Percentiles rank a stretch among this genome's conserved stretches.
These are phyloP conservation scores for Sphaerulina vaccinii DNA, from an alignment of 2,329 filamentous ascomycete species.

Conservation along the genomic window DNA sequence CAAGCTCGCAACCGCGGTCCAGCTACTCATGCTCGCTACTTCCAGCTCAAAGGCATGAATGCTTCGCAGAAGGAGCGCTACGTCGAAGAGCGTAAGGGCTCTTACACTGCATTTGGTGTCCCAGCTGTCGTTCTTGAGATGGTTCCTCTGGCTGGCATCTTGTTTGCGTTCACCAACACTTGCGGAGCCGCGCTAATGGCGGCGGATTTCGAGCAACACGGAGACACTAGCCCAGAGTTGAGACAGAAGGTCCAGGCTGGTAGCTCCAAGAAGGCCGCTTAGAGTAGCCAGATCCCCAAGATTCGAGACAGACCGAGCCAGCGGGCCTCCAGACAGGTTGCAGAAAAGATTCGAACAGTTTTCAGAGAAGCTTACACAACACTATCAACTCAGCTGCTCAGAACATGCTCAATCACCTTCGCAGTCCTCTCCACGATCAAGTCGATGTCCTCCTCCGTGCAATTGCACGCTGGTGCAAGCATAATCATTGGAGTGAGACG, in stretches of 20 bases:
- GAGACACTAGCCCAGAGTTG: constrained; percentile 35
- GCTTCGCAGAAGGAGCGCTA: constrained; percentile 64
- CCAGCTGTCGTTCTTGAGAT: constrained; percentile 80
- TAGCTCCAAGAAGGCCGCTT: not conserved
- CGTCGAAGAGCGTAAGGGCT: constrained; percentile 67
- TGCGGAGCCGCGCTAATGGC: constrained; percentile 95
- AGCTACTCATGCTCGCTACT: constrained; percentile 58
- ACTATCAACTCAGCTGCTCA: too few relatives aligned
- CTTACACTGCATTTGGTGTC: constrained; percentile 79
- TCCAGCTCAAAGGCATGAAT: constrained; percentile 85
- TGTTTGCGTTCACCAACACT: constrained; percentile 88
- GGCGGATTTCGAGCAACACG: constrained; percentile 52
- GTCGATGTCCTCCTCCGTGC: constrained; percentile 56
- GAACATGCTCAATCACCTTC: constrained; percentile 51
- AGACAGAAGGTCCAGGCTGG: constrained; percentile 30
- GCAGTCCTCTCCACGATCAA: constrained; percentile 51
- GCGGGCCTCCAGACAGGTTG: too few relatives aligned
- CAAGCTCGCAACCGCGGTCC: constrained; percentile 60
- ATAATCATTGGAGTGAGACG: too few relatives aligned
- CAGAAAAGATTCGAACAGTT: too few relatives aligned
- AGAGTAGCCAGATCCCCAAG: not conserved
- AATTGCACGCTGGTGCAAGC: constrained; percentile 65
- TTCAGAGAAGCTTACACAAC: too few relatives aligned
- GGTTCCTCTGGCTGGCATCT: constrained; percentile 75
- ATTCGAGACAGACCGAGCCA: not conserved